These are phyloP conservation scores for Stephania cephalantha DNA, from an alignment of 164 flowering plant genomes.

Conservation along the genomic window DNA sequence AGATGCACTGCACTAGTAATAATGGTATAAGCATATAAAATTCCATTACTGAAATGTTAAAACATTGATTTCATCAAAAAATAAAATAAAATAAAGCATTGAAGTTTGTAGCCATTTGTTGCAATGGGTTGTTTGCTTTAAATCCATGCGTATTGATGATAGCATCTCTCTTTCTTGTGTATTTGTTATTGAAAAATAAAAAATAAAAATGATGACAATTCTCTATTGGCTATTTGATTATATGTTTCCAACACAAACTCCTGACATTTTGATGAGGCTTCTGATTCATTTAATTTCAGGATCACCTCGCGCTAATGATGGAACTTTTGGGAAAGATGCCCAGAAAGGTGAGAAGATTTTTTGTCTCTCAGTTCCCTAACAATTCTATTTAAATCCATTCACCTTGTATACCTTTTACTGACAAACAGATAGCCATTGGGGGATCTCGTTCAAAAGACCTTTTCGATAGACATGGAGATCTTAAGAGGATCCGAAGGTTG, in stretches of 20 bases:
- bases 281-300: slow-evolving; percentile 38
- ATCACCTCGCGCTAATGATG: slow-evolving; percentile 97
- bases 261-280: background rate
- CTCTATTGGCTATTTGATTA: background rate
- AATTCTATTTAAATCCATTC: slow-evolving; percentile 10
- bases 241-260: background rate
- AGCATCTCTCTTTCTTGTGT: background rate
- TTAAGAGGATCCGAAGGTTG: slow-evolving; percentile 82
- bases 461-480: slow-evolving; percentile 87
- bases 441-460: slow-evolving; percentile 79
- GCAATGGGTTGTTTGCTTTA: too few species aligned
- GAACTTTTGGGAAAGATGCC: slow-evolving; percentile 96
- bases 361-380: slow-evolving; percentile 6
- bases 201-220: too few species aligned
- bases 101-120: background rate
- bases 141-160: background rate
- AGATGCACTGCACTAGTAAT: background rate
- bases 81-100: background rate
- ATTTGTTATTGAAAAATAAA: too few species aligned
- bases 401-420: background rate
- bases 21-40: background rate
- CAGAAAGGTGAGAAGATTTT: slow-evolving; percentile 52
- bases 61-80: background rate
- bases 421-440: slow-evolving; percentile 58
- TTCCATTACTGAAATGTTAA: background rate